Evolutionary conservation across 768 basidiomycete species (phyloP).

Genomic region (Rhodosporidiobolus sp.): DNA sequence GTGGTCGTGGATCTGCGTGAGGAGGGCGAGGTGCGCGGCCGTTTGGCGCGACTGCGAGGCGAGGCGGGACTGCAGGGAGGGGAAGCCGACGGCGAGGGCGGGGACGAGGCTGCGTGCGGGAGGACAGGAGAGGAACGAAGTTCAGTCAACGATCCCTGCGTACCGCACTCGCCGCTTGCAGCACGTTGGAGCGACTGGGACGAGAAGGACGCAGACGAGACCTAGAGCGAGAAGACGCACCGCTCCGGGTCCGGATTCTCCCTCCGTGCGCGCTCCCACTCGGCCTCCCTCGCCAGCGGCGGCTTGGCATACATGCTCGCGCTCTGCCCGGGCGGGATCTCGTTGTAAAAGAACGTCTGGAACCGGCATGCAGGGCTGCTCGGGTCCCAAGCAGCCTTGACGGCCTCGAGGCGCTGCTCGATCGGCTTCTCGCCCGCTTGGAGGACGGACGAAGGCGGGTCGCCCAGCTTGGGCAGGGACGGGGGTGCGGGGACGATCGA

Average conservation of each 20-base stretch:
- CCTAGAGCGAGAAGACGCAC: constrained; percentile 51
- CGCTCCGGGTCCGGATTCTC: constrained; percentile 80
- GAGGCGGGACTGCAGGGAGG: constrained; percentile 72
- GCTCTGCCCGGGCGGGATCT: constrained; percentile 68
- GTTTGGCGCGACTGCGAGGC: constrained; percentile 70
- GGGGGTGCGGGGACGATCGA: constrained; percentile 46
- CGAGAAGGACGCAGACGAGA: constrained; percentile 3
- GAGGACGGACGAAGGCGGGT: constrained; percentile 49
- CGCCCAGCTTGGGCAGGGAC: constrained; percentile 52
- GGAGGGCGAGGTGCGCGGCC: constrained; percentile 59
- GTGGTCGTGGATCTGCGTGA: constrained; percentile 64
- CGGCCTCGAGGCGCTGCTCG: constrained; percentile 63
- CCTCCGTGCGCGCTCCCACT: constrained; percentile 73
- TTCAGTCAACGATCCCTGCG: not conserved
- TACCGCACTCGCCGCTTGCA: too few species aligned
- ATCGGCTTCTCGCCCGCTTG: constrained; percentile 56
- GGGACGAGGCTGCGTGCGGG: constrained; percentile 62
- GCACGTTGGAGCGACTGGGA: constrained; percentile 1
- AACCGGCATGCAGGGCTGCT: constrained; percentile 68
- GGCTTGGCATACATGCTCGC: constrained; percentile 69
- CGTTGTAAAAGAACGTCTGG: constrained; percentile 81
- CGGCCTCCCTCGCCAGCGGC: constrained; percentile 63
- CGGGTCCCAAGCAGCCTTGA: constrained; percentile 71
- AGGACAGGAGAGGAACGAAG: not conserved
- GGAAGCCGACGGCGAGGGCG: constrained; percentile 74